Conservation (phyloP, 78 protist genomes). For the Dictyostelium purpureum region DNA sequence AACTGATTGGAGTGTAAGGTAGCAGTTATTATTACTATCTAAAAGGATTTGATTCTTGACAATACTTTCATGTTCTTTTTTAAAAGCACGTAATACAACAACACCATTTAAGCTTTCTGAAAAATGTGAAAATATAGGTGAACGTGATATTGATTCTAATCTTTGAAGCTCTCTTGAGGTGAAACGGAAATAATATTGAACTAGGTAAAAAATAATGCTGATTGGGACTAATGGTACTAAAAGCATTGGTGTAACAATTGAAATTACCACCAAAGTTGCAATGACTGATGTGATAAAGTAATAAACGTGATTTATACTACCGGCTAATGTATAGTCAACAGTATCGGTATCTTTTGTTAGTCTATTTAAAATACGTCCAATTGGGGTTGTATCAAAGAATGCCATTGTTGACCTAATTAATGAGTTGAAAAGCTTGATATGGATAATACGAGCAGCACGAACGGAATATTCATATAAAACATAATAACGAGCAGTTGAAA, state of each 20-base stretch:
- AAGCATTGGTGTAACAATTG: slow-evolving; percentile 11
- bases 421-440: slow-evolving; percentile 54
- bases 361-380: slow-evolving; percentile 73
- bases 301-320: background rate
- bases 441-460: slow-evolving; percentile 12
- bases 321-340: background rate
- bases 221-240: background rate
- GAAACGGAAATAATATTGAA: slow-evolving; percentile 51
- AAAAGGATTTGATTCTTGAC: background rate
- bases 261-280: background rate
- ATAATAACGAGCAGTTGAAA: background rate
- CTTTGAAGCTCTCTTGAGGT: slow-evolving; percentile 89
- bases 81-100: slow-evolving; percentile 89
- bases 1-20: slow-evolving; percentile 3
- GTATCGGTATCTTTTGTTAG: slow-evolving; percentile 43
- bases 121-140: slow-evolving; percentile 89
- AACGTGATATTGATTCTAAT: slow-evolving; percentile 86
- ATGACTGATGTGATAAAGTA: background rate
- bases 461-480: background rate
- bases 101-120: slow-evolving; percentile 89
- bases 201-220: slow-evolving; percentile 71
- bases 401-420: slow-evolving; percentile 74
- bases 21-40: slow-evolving; percentile 52
- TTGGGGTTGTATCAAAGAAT: slow-evolving; percentile 72
- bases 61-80: background rate